Base-by-base conservation (phyloP, 768 basidiomycete species). In the Leccinum disarticulatum region DNA sequence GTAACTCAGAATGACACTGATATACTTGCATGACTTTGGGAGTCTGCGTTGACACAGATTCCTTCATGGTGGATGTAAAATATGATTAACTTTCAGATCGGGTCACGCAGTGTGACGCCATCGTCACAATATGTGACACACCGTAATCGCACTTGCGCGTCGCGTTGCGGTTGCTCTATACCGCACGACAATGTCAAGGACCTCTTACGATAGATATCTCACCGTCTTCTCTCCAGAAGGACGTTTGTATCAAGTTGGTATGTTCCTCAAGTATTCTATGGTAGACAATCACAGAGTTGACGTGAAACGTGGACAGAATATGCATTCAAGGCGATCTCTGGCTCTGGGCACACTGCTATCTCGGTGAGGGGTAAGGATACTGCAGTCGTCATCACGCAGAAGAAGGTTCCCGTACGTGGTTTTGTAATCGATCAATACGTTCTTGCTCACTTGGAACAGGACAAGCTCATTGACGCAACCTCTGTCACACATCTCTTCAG, bases 271-370 rank as follows among this genome's bases (percentile, higher is more conserved):
- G 41, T 51, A 10, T 50, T 10, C 4, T 10, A 17, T 52, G 36
- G 1, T 4, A 14, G 8, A 13, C 2, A 27, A 8, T 14, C 50
- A 27, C 27, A 35, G 11, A 36, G 19, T 27, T 57, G 52, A 59
- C 47, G 66, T 60, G 63, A 60, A 60, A 59, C 30, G 55, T 61
- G 55, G 30, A 54, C 61, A 98, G 95, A 98, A 79, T 98, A 98
- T 82, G 96, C 97, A 28, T 98, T 98, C 88, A 99, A 98, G 77
- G 97, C 97, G 52, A 98, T 98, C 74, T 93, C 95, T 62, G 94
- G 93, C 57, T 94, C 95, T 1, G 96, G 95, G 1, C 93, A 98
- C 70, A 98, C 97, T 2, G 87, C 96, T 1, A 83, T 99, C 54
- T 84, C 95, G 17, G 90, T 98, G 49, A 80, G 96, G 68, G 97